Conservation (phyloP, 192 early-diverging fungal genomes). For the Podochytrium sp. region DNA sequence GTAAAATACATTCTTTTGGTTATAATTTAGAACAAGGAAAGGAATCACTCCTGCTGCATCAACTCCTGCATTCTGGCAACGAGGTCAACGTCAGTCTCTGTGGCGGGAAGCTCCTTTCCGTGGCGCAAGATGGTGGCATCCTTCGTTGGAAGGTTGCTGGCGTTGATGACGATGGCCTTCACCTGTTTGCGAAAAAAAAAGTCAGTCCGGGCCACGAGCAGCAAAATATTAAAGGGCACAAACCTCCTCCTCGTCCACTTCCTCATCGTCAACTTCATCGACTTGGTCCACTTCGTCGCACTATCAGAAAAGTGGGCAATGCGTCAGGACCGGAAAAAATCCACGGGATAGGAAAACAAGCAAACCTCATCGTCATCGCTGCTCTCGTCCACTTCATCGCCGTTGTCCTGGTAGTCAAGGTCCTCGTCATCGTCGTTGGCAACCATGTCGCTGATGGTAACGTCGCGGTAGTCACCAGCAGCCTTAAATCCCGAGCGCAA, state of each 20-base stretch:
- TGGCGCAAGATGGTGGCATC: conserved; percentile 13
- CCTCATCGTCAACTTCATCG: conserved; percentile 11
- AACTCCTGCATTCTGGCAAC: conserved; percentile 20
- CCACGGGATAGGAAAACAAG: background rate
- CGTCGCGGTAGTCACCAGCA: background rate
- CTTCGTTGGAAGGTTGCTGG: conserved; percentile 1
- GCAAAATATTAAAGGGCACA: background rate
- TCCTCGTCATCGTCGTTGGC: conserved; percentile 19
- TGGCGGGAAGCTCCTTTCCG: conserved; percentile 23
- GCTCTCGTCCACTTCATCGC: conserved; percentile 9
- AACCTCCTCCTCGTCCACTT: conserved; percentile 11
- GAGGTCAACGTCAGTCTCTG: conserved; percentile 15
- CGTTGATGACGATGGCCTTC: conserved; percentile 5
- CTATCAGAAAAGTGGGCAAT: background rate
- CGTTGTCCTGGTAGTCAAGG: background rate
- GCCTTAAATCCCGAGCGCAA: conserved; percentile 12
- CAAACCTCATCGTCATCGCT: conserved; percentile 13
- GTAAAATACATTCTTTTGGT: too few species aligned
- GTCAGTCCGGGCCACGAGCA: background rate
- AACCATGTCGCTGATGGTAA: conserved; percentile 12
- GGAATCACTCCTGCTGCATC: conserved; percentile 1
- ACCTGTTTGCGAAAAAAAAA: conserved; percentile 2
- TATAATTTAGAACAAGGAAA: background rate
- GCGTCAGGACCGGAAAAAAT: background rate
- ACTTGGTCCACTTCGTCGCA: conserved; percentile 3